Evolutionary conservation across 768 basidiomycete genomes (phyloP), one percentile per base, ranked within the genome.

Genomic region (Macrocybe gigantea): DNA sequence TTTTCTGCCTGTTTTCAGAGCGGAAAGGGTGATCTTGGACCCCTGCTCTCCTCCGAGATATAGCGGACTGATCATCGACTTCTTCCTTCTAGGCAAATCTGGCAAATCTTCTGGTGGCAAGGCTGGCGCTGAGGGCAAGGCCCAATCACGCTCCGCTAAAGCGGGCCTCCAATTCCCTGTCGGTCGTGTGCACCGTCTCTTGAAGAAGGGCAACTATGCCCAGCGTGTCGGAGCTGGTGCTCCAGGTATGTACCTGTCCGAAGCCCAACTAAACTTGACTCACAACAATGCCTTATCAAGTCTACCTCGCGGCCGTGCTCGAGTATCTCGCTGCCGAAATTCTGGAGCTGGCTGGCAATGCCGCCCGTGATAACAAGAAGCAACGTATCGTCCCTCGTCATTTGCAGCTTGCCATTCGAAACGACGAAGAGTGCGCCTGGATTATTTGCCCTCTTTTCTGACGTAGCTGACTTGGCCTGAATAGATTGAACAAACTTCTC

Each of bases 341-440:
- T 64, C 80, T 95, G 58, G 93, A 95, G 71, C 74, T 95, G 38
- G 92, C 93, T 51, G 93, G 93, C 34, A 88, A 89, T 49, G 88
- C 89, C 33, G 88, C 89, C 38, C 85, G 88, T 49, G 88, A 88
- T 69, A 91, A 91, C 77, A 91, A 90, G 78, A 90, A 93, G 73
- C 87, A 91, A 55, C 91, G 93, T 80, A 94, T 95, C 60, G 89
- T 94, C 29, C 93, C 93, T 40, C 86, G 93, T 67, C 93, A 96
- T 69, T 72, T 95, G 41, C 93, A 96, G 66, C 82, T 95, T 53
- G 93, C 93, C 53, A 93, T 96, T 69, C 82, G 93, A 44, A 92
- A 94, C 65, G 92, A 94, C 53, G 92, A 94, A 67, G 92, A 90
- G 84, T 85, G 56, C 50, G 79, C 68, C 7, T 10, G 6, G 11